A percentile compares a stretch with the other conserved stretches of the same genome.
phyloP scores from a whole-genome alignment of 2,329 filamentous ascomycete genomes.

The Phialocephala subalpina region DNA sequence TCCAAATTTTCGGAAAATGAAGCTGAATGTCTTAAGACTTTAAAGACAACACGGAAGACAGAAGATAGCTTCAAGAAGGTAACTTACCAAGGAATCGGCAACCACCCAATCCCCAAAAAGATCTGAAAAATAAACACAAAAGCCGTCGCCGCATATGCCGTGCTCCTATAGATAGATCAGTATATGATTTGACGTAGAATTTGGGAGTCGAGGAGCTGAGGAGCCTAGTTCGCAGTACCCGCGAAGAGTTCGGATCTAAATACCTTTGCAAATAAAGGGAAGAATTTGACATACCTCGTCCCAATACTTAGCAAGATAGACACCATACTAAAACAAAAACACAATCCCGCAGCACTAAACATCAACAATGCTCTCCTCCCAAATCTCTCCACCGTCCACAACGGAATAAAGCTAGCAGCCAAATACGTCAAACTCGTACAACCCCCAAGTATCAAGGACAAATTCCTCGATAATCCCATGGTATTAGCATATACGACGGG shows the following conservation, averaged over 20 bases:
- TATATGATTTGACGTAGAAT: no score
- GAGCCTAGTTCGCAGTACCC: no score
- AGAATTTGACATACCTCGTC: no score
- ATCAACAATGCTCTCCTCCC: conserved; percentile 83
- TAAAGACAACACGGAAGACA: no score
- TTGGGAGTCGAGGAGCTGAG: no score
- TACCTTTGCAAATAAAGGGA: no score
- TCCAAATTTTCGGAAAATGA: no score
- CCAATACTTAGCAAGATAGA: conserved; percentile 49
- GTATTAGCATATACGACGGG: conserved; percentile 65
- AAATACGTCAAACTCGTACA: conserved; percentile 55
- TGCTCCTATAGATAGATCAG: conserved; percentile 26
- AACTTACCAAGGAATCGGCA: conserved; percentile 51
- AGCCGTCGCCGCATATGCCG: conserved; percentile 51
- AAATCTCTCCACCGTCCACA: conserved; percentile 82
- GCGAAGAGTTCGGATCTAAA: no score
- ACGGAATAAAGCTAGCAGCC: conserved; percentile 78
- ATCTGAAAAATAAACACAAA: conserved; percentile 40
- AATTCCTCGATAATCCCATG: conserved; percentile 63
- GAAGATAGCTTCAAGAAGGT: no score
- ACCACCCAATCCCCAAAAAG: conserved; percentile 49
- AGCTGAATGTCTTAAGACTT: no score
- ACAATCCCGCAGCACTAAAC: conserved; percentile 68
- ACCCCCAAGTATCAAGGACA: conserved; percentile 45
- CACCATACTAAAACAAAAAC: conserved; percentile 53